A percentile compares a stretch with the other conserved stretches of the same genome.
Evolutionary conservation across 2,329 filamentous ascomycete genomes (phyloP).

Genomic region (Sphaerostilbella broomeana): DNA sequence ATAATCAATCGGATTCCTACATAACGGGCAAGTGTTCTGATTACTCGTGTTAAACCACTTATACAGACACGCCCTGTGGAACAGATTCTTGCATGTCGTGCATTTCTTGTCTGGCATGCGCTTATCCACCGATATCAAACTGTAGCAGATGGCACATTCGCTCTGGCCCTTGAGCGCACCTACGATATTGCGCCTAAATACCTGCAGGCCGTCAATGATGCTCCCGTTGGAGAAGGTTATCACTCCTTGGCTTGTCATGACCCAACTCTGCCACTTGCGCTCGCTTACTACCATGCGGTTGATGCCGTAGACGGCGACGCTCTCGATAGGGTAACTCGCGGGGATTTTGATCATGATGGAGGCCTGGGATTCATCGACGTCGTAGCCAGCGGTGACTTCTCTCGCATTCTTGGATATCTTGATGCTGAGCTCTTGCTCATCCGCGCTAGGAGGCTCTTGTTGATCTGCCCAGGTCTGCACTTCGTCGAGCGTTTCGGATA

Average conservation of each 20-base stretch:
- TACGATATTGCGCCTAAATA: constrained; percentile 81
- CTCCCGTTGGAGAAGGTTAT: constrained; percentile 90
- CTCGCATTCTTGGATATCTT: constrained; percentile 64
- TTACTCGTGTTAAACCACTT: constrained; percentile 97
- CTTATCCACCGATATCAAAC: constrained; percentile 81
- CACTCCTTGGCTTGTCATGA: constrained; percentile 80
- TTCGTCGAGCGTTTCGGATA: constrained; percentile 58
- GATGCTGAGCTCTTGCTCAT: constrained; percentile 54
- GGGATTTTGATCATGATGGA: constrained; percentile 78
- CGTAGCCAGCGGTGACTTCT: constrained; percentile 78
- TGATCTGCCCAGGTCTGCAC: constrained; percentile 59
- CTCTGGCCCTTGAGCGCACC: constrained; percentile 86
- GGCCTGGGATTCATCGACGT: constrained; percentile 80
- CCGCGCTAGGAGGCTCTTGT: constrained; percentile 41
- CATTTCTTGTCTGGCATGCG: constrained; percentile 89
- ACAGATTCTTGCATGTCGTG: constrained; percentile 86
- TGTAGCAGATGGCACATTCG: constrained; percentile 96
- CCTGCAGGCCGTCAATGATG: constrained; percentile 77
- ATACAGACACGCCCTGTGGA: constrained; percentile 84
- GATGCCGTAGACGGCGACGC: constrained; percentile 67
- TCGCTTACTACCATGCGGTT: constrained; percentile 84
- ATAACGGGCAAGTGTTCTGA: constrained; percentile 85
- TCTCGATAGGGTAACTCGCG: constrained; percentile 72
- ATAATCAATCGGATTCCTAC: constrained; percentile 77
- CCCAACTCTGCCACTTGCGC: constrained; percentile 87